Percentiles rank a stretch among this genome's conserved stretches.
These are phyloP conservation scores for Nematocida displodere DNA, from an alignment of 371 early-diverging fungal genomes.

Conservation along the genomic window DNA sequence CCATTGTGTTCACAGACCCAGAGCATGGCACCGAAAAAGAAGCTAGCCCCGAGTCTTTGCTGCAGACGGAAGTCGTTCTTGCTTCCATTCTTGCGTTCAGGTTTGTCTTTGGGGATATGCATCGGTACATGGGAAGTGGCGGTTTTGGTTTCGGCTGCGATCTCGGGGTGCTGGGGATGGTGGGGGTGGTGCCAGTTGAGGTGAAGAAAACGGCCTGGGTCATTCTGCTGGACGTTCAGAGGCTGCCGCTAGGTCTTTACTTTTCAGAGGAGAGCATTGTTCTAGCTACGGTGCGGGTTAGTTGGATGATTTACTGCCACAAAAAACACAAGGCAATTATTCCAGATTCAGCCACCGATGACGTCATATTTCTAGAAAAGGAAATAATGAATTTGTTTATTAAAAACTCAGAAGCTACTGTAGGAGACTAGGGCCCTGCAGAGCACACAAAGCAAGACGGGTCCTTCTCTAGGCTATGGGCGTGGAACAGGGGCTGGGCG, in stretches of 20 bases:
- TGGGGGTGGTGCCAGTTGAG: too few relatives aligned
- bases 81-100: conserved; percentile 10
- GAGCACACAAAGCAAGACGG: conserved; percentile 21
- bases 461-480: conserved; percentile 8
- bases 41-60: not conserved
- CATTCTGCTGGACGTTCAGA: not conserved
- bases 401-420: too few relatives aligned
- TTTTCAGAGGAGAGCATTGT: conserved; percentile 2
- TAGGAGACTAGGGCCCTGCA: too few relatives aligned
- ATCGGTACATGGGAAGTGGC: too few relatives aligned
- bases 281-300: too few relatives aligned
- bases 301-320: too few relatives aligned
- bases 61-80: conserved; percentile 38
- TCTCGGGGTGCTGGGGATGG: too few relatives aligned
- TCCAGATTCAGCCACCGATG: too few relatives aligned
- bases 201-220: conserved; percentile 13
- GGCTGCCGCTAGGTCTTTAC: not conserved
- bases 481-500: conserved; percentile 1
- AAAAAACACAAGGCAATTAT: too few relatives aligned
- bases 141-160: too few relatives aligned
- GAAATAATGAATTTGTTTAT: too few relatives aligned
- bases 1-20: not conserved
- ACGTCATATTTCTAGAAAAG: too few relatives aligned
- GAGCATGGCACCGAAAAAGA: not conserved
- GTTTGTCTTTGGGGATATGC: conserved; percentile 23